These are phyloP conservation scores for Echium plantagineum DNA, from an alignment of 257 asterid species.

Conservation along the genomic window DNA sequence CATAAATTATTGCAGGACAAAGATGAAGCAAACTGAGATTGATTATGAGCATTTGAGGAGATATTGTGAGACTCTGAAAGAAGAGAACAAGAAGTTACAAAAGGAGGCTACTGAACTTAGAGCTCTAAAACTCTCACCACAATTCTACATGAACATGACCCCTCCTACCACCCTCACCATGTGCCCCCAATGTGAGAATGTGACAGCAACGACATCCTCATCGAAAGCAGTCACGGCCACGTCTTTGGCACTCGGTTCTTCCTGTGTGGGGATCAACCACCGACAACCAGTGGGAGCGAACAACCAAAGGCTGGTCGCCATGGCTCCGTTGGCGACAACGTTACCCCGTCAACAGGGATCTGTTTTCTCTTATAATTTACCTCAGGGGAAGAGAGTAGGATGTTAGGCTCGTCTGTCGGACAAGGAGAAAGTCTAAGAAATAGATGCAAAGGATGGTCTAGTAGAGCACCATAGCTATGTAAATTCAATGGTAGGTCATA, in stretches of 20 bases:
- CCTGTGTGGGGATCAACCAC: conserved; percentile 8
- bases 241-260: conserved; percentile 9
- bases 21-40: conserved; percentile 90
- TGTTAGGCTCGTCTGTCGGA: not conserved
- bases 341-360: conserved; percentile 29
- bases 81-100: conserved; percentile 71
- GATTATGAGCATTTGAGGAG: conserved; percentile 84
- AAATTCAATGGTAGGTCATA: conserved; percentile 16
- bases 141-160: conserved; percentile 79
- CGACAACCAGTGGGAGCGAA: conserved; percentile 11
- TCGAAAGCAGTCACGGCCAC: conserved; percentile 26
- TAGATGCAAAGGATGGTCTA: conserved; percentile 19
- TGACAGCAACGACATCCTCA: conserved; percentile 33
- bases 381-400: not conserved
- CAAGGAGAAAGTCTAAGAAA: conserved; percentile 7
- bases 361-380: conserved; percentile 18
- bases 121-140: conserved; percentile 79
- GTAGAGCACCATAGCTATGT: conserved; percentile 14
- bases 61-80: conserved; percentile 77
- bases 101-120: conserved; percentile 80
- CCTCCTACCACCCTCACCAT: conserved; percentile 93
- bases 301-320: conserved; percentile 25
- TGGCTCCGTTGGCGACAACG: conserved; percentile 53
- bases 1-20: conserved; percentile 49
- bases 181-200: conserved; percentile 97